phyloP scores from a whole-genome alignment of 306 rosid genomes.

The Malus asiatica region DNA sequence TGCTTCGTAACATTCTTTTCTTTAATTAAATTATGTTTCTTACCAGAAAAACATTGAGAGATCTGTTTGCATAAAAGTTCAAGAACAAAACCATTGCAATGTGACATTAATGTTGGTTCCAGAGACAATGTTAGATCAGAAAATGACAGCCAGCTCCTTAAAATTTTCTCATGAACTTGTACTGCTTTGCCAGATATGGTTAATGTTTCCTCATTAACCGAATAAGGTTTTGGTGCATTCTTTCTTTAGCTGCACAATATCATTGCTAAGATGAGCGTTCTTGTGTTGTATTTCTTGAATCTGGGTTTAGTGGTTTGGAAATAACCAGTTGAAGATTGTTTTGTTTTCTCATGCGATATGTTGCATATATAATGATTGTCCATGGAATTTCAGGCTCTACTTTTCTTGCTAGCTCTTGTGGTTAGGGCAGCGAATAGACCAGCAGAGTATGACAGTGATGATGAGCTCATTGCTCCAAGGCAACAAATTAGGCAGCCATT shows the following conservation, averaged over 20 bases:
- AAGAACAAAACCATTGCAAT: neutral
- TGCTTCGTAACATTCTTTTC: neutral
- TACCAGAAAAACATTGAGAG: neutral
- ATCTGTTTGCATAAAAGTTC: neutral
- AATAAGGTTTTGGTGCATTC: neutral
- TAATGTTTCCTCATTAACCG: neutral
- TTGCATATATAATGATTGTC: constrained; percentile 8
- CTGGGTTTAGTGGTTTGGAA: neutral
- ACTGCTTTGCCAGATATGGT: neutral
- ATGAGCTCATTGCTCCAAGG: constrained; percentile 67
- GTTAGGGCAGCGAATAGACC: constrained; percentile 82
- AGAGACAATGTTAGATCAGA: neutral
- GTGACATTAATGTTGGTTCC: neutral
- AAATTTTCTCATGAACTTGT: neutral
- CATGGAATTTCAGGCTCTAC: constrained; percentile 62
- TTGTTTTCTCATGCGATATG: neutral
- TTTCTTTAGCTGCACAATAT: neutral
- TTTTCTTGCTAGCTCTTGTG: constrained; percentile 76
- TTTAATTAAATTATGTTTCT: neutral
- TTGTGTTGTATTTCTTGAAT: neutral
- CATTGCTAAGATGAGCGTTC: neutral
- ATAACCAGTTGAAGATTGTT: neutral
- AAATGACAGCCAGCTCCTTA: neutral
- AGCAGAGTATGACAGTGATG: constrained; percentile 84
- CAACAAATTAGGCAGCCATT: constrained; percentile 79